These are phyloP conservation scores for Asterochloris erici DNA, from an alignment of 139 green algal genomes.

Conservation along the genomic window DNA sequence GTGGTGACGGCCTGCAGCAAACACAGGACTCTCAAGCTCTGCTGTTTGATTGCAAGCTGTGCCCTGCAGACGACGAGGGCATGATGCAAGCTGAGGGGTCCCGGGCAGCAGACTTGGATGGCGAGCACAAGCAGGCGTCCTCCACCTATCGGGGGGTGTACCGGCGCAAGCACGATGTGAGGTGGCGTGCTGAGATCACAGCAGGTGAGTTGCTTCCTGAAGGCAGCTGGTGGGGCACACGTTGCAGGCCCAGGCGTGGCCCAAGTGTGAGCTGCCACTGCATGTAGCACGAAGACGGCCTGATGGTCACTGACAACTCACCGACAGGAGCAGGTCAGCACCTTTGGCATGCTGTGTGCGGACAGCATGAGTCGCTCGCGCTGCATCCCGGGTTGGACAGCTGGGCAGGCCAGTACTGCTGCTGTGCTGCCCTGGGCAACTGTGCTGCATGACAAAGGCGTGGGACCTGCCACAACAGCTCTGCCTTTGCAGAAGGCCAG, in stretches of 20 bases:
- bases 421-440: background rate
- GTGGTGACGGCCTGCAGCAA: no score
- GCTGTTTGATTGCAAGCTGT: no score
- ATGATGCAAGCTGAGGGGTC: background rate
- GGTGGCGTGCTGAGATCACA: conserved; percentile 19
- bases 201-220: background rate
- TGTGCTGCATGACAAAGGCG: background rate
- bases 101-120: background rate
- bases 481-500: background rate
- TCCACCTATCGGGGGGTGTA: conserved; percentile 13
- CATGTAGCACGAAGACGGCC: no score
- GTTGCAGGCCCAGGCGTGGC: no score
- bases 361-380: no score
- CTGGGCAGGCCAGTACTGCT: background rate
- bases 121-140: conserved; percentile 11
- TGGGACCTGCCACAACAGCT: background rate
- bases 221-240: no score
- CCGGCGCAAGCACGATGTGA: conserved; percentile 2
- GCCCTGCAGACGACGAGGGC: background rate
- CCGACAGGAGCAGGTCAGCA: background rate
- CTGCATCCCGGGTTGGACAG: background rate
- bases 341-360: background rate
- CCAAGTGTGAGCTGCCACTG: no score
- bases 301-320: no score
- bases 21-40: no score